phyloP scores from a whole-genome alignment of 768 basidiomycete genomes.

The Termitomyces sp. region DNA sequence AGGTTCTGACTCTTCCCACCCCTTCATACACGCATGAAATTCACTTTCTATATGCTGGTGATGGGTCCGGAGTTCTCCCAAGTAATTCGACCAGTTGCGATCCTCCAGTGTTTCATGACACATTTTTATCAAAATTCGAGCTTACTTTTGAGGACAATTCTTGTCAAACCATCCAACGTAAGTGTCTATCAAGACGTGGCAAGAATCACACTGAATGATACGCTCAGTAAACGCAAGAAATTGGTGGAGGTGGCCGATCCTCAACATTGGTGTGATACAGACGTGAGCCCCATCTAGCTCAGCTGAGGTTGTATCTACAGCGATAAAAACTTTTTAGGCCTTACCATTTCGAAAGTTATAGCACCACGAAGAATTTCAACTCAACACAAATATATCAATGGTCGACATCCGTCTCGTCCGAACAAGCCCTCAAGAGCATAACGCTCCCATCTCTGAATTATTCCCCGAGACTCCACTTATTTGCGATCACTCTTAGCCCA shows the following conservation, averaged over 20 bases:
- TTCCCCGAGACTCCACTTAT: slow-evolving; percentile 35
- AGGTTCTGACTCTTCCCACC: slow-evolving; percentile 27
- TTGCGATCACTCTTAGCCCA: slow-evolving; percentile 37
- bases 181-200: slow-evolving; percentile 4
- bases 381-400: slow-evolving; percentile 37
- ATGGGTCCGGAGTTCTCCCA: no score
- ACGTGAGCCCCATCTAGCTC: slow-evolving; percentile 24
- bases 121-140: no score
- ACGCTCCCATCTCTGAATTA: slow-evolving; percentile 30
- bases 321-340: slow-evolving; percentile 24
- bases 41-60: slow-evolving; percentile 37
- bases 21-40: slow-evolving; percentile 38
- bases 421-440: slow-evolving; percentile 32
- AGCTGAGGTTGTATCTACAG: background rate
- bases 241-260: slow-evolving; percentile 35
- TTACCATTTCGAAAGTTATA: slow-evolving; percentile 34
- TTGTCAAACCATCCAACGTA: slow-evolving; percentile 22
- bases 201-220: background rate
- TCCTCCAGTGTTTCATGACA: no score
- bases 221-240: slow-evolving; percentile 36
- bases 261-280: slow-evolving; percentile 36
- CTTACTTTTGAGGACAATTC: no score
- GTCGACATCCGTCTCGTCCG: slow-evolving; percentile 37
- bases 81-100: no score
- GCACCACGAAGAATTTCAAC: slow-evolving; percentile 33